Evolutionary conservation across 495 filamentous ascomycete genomes (phyloP).

Genomic region (Mycothermus thermophilus): DNA sequence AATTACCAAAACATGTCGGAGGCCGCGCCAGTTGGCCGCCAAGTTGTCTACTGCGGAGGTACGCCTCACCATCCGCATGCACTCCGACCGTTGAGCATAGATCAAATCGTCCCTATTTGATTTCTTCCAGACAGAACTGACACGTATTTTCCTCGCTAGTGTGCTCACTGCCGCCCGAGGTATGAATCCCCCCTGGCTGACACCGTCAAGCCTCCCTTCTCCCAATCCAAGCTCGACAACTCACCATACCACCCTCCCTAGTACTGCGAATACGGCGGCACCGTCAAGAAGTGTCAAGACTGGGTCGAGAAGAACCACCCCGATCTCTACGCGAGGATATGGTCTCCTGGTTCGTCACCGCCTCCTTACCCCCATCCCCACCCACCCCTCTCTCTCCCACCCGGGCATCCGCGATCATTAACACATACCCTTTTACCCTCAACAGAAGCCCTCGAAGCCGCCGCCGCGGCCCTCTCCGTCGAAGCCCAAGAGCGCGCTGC

Average conservation of each 20-base stretch:
- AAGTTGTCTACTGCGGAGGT: slow-evolving; percentile 23
- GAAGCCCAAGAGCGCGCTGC: slow-evolving; percentile 83
- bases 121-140: slow-evolving; percentile 1
- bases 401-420: slow-evolving; percentile 1
- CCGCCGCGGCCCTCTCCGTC: slow-evolving; percentile 69
- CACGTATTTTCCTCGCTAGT: slow-evolving; percentile 39
- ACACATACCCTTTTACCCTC: slow-evolving; percentile 3
- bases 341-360: slow-evolving; percentile 57
- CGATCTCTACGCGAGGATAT: slow-evolving; percentile 59
- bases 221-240: not conserved
- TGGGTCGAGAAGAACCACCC: slow-evolving; percentile 73
- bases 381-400: not conserved
- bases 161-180: slow-evolving; percentile 87
- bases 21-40: slow-evolving; percentile 10
- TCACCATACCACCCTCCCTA: slow-evolving; percentile 20
- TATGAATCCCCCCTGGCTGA: slow-evolving; percentile 32
- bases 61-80: no score
- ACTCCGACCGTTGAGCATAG: not conserved
- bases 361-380: not conserved
- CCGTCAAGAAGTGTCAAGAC: slow-evolving; percentile 94
- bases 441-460: slow-evolving; percentile 67
- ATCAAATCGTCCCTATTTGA: slow-evolving; percentile 1
- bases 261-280: slow-evolving; percentile 98
- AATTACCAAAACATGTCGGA: slow-evolving; percentile 17
- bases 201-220: not conserved